Evolutionary conservation across 2,329 filamentous ascomycete genomes (phyloP).

Genomic region (Emergomyces africanus): DNA sequence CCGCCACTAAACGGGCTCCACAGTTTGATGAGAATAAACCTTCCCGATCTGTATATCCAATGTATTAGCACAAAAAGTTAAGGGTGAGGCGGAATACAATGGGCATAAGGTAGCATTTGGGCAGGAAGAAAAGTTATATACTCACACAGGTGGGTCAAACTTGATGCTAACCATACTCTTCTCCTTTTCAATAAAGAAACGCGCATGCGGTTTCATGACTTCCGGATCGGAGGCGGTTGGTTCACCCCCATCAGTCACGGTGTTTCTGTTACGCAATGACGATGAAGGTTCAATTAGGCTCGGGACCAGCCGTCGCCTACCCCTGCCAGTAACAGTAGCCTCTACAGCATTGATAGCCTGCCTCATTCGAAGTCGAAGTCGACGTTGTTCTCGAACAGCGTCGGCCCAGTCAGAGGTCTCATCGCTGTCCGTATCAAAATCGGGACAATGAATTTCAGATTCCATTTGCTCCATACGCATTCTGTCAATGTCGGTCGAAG

Average conservation of each 20-base stretch:
- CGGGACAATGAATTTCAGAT: neutral
- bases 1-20: conserved; percentile 64
- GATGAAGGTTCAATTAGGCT: conserved; percentile 19
- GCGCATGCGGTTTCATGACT: conserved; percentile 59
- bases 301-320: conserved; percentile 15
- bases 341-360: conserved; percentile 12
- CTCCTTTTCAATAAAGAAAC: conserved; percentile 70
- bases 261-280: neutral
- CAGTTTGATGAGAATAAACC: conserved; percentile 79
- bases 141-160: conserved; percentile 43
- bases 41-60: conserved; percentile 45
- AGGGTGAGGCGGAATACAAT: neutral
- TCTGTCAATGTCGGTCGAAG: conserved; percentile 16
- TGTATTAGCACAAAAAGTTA: neutral
- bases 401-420: conserved; percentile 13
- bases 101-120: conserved; percentile 3
- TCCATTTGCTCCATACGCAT: conserved; percentile 11
- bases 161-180: conserved; percentile 77
- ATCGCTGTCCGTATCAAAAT: conserved; percentile 14
- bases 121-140: conserved; percentile 7
- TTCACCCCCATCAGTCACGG: neutral
- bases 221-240: conserved; percentile 19
- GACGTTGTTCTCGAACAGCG: conserved; percentile 17
- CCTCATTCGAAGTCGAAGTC: conserved; percentile 16
- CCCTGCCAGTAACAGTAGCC: conserved; percentile 7